Percentiles rank a stretch among this genome's conserved stretches.
These are phyloP conservation scores for Acanthamoeba lenticulata DNA, from an alignment of 208 protist species.

Conservation along the genomic window DNA sequence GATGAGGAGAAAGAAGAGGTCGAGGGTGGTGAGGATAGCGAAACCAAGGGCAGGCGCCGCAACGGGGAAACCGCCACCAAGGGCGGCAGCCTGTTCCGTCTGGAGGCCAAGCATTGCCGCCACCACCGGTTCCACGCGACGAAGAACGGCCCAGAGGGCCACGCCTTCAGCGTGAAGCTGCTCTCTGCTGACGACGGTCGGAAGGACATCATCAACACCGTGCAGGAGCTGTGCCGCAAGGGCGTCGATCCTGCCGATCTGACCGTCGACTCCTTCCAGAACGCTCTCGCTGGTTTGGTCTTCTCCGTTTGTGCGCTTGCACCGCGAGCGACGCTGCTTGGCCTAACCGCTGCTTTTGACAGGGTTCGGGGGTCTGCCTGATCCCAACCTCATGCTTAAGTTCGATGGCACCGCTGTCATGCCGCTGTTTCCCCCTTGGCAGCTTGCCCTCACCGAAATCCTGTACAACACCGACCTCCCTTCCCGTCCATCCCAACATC, in stretches of 20 bases:
- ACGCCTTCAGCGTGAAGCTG: not conserved
- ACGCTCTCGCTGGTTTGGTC: not conserved
- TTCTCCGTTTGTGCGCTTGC: too few relatives aligned
- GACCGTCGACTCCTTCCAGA: not conserved
- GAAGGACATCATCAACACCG: not conserved
- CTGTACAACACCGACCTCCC: not conserved
- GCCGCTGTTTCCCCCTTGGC: not conserved
- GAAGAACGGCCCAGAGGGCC: slow-evolving; percentile 11
- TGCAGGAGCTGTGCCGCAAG: not conserved
- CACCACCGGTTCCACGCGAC: not conserved
- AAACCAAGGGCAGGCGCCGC: not conserved
- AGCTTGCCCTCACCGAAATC: not conserved
- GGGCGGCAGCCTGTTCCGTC: not conserved
- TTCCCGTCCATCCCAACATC: too few relatives aligned
- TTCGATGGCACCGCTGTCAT: slow-evolving; percentile 2
- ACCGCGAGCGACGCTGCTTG: too few relatives aligned
- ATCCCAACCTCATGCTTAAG: slow-evolving; percentile 47
- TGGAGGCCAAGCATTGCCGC: not conserved
- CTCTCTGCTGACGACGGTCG: not conserved
- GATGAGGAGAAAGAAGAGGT: not conserved
- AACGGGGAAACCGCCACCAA: not conserved
- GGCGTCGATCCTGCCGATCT: not conserved
- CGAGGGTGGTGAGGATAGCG: not conserved
- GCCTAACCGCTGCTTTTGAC: not conserved
- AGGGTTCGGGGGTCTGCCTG: not conserved